Base-by-base conservation (phyloP, 176 grass and related monocot genomes). In the Aegilops bicornis region DNA sequence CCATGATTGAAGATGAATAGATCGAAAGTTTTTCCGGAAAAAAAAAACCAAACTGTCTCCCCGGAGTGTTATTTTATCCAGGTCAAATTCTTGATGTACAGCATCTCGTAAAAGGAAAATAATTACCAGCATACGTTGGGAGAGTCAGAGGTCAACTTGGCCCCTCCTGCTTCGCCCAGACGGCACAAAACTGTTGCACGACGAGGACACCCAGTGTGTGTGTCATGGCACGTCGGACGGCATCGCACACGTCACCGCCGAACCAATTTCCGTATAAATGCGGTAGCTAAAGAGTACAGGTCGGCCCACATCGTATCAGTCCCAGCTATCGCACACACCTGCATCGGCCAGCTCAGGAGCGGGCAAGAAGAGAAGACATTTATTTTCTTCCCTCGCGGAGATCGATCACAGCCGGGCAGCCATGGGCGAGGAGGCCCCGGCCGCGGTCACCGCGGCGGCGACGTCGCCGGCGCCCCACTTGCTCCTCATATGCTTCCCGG, bases 401-500 rank as follows among this genome's bases (percentile, higher is more conserved):
- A 25, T 52, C 42, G 43, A 52, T 76, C 43, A 10, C 29, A 29
- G 78, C 22, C 45, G 42, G n/a, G 3, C n/a, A 7, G 20, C 16
- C 59, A 90, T 86, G 84, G 62, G 39, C n/a, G 79, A 86, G 30
- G 79, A 78, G 37, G 63, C 83, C 8, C 43, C 32, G 37, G 62
- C 47, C 24, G 10, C 33, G 7, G 0, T 59, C 8, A 20, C 37
- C 27, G 37, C 54, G 62, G 10, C 50, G 15, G 60, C 37, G 15
- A 7, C 50, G 75, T 35, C 60, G 43, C 12, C 48, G 25, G 33
- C 73, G 29, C 64, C 86, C 7, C 94, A 97, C 69, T 3, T 97
- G 6, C 33, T 97, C 10, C 13, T 94, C 13, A 68, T 97, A 66
- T 88, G 92, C 43, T 97, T 93, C 82, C 86, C 92, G 10, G 76